Base-by-base conservation (phyloP, 345 rosid genomes). In the Kandelia obovata region DNA sequence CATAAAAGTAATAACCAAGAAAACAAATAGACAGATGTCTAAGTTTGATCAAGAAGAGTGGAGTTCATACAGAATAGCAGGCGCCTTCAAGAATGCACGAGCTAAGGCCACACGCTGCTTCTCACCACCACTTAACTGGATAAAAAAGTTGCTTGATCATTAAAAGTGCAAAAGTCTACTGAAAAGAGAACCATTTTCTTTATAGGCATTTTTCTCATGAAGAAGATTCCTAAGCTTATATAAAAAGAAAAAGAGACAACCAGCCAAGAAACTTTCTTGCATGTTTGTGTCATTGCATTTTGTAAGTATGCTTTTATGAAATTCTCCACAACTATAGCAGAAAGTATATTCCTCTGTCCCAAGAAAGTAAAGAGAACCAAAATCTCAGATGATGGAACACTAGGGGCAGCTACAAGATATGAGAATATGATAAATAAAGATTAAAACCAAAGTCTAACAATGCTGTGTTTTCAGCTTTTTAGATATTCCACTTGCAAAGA, bases 121-220 rank as follows among this genome's bases (percentile, higher is more conserved):
- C 84, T 96, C 99, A 75, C 99, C 99, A 65, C 99, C 98, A 71
- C 99, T 96, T 83, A 96, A 81, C 98, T 96, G 90, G 78, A 73
- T 32, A 77, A 62, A 72, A 72, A 67, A 66, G 30, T 32, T 35
- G 26, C 34, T 6, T 34, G 30, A 55, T 73, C 64, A 72, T 21
- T 21, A 52, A 39, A 35, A 61, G 31, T 32, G 71, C 65, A 68
- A 46, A 34, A 58, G n/a, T 59, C 57, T 60, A 58, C 21, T 21
- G 20, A 47, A 70, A 46, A 43, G 46, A 20, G 43, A 70, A 32
- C 51, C 52, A 15, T 17, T 20, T 46, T 35, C 53, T 67, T 43
- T 28, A 39, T 2, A 2, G 2, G 17, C 39, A 21, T 34, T 46
- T 19, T 32, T 20, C 43, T 34, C n/a, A 7, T 47, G 28, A 62